These are phyloP conservation scores for Knoxia roxburghii DNA, from an alignment of 257 asterid species.

Conservation along the genomic window DNA sequence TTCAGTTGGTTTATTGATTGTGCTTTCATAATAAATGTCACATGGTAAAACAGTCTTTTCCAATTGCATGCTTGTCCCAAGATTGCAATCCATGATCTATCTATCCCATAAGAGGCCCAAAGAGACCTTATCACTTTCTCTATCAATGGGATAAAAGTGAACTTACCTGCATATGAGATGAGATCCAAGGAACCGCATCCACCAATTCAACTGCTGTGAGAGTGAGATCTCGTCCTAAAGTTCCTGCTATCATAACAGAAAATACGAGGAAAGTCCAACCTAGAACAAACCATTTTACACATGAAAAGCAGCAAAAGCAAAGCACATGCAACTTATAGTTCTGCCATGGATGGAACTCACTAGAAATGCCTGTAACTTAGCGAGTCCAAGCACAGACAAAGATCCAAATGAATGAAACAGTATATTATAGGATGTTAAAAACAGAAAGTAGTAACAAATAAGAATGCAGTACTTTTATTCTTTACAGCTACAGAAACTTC, in stretches of 20 bases:
- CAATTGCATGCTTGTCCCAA: not conserved
- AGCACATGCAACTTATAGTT: not conserved
- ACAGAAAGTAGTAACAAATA: constrained; percentile 1
- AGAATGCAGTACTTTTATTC: not conserved
- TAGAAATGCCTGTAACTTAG: not conserved
- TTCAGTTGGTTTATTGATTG: constrained; percentile 6
- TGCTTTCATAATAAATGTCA: constrained; percentile 12
- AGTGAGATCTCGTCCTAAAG: not conserved
- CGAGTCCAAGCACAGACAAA: not conserved
- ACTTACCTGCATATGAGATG: constrained; percentile 3
- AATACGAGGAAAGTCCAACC: constrained; percentile 4
- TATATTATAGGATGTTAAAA: not conserved
- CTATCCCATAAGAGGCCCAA: not conserved
- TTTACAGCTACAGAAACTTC: no score
- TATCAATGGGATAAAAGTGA: not conserved
- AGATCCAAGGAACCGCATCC: not conserved
- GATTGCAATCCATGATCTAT: constrained; percentile 8
- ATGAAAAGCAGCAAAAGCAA: not conserved
- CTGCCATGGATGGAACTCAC: not conserved
- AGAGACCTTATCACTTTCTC: not conserved
- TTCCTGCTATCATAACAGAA: not conserved
- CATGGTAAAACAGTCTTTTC: constrained; percentile 12
- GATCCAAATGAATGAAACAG: not conserved
- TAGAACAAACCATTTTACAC: not conserved
- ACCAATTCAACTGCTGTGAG: not conserved